phyloP scores from a whole-genome alignment of 23 red algal genomes.

The Gracilaria caudata region DNA sequence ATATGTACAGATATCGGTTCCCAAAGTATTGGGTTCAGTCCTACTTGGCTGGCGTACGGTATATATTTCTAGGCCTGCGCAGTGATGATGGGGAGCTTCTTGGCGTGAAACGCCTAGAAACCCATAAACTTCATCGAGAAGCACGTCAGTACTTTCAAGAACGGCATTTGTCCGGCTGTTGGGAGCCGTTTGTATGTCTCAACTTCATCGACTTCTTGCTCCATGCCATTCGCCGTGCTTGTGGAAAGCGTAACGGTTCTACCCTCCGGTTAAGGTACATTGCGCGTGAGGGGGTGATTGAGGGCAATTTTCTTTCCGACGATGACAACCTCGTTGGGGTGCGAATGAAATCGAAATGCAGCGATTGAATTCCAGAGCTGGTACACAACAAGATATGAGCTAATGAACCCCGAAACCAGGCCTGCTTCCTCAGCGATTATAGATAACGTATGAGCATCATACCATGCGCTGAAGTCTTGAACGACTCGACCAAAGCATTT shows the following conservation, averaged over 20 bases:
- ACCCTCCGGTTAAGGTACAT: constrained; percentile 47
- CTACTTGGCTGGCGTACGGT: constrained; percentile 76
- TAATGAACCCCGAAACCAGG: not conserved
- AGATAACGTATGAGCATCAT: not conserved
- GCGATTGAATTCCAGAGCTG: not conserved
- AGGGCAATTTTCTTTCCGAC: constrained; percentile 8
- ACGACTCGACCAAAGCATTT: constrained; percentile 34
- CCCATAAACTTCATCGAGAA: constrained; percentile 55
- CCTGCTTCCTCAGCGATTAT: not conserved
- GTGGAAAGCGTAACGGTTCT: constrained; percentile 26
- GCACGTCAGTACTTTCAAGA: constrained; percentile 47
- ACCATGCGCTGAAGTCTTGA: constrained; percentile 59
- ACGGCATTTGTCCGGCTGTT: constrained; percentile 12
- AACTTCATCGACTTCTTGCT: constrained; percentile 57
- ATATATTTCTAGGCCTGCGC: constrained; percentile 74
- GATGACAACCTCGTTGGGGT: not conserved
- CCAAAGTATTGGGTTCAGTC: constrained; percentile 89
- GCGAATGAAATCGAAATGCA: constrained; percentile 11
- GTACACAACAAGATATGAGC: not conserved
- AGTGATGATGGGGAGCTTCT: constrained; percentile 59
- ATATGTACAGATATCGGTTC: constrained; percentile 58
- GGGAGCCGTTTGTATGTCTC: constrained; percentile 61
- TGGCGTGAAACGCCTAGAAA: constrained; percentile 35
- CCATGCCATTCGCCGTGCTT: constrained; percentile 36
- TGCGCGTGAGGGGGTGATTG: constrained; percentile 7